Base-by-base conservation (phyloP, 768 basidiomycete genomes). In the Suillus tomentosus region DNA sequence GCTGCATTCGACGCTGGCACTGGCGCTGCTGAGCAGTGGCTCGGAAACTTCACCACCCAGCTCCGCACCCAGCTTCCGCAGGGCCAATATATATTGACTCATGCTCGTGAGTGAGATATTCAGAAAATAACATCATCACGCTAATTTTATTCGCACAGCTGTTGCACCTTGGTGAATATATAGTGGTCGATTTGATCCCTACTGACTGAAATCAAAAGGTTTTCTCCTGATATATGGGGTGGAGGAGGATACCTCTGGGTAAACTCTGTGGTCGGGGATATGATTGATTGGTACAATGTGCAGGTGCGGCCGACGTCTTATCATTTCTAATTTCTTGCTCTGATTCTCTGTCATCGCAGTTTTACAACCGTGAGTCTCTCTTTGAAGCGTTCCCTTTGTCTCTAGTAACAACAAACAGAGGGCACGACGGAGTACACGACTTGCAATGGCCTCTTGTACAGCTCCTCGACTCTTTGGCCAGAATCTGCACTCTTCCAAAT, bases 391-490 rank as follows among this genome's bases (percentile, higher is more conserved):
- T 15, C 19, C 5, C 40, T 27, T 22, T 4, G 31, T 48, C 40
- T 15, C 22, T 6, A 42, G 6, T 57, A 42, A 58, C 17, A 19
- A 42, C 5, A 27, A 31, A 31, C 72, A 89, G 88, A 89, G 81
- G 88, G 87, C 48, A 68, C 77, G 22, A 76, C 75, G 15, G 89
- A 89, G 69, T 91, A 90, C 71, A 86, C 85, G 7, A 87, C 86
- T 36, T 91, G 89, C 71, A 58, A 71, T 24, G 82, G 80, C 45
- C 82, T 94, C 36, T 75, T 92, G 55, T 85, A 78, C 4, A 72
- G 80, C 1, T 90, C 88, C 8, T 86, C 87, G 5, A 79, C 74
- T 62, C 72, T 77, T 47, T 91, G 86, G 85, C 91, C 90, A 9
- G 61, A 86, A 45, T 81, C 87, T 0, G 80, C 89, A 0, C 74